Evolutionary conservation across 805 yeast species (phyloP).

Genomic region (Saccharomyces eubayanus): DNA sequence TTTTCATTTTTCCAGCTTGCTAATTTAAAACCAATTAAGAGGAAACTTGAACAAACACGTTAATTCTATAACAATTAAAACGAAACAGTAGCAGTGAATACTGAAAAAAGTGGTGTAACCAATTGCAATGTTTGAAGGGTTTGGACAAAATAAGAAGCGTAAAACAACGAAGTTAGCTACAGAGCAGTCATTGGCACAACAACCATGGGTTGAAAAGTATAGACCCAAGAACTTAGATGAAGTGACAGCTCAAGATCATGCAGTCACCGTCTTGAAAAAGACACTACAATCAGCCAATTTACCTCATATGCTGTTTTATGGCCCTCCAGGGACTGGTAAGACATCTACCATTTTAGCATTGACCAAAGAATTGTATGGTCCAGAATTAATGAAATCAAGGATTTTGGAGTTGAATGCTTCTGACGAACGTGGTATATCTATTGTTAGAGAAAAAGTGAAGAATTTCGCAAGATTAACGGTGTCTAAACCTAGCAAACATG

Average conservation of each 20-base stretch:
- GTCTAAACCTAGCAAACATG: constrained; percentile 68
- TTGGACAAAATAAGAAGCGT: constrained; percentile 25
- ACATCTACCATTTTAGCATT: constrained; percentile 82
- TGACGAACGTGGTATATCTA: constrained; percentile 84
- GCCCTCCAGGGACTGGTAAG: constrained; percentile 92
- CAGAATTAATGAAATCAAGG: constrained; percentile 54
- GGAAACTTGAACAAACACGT: not conserved
- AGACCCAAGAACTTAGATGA: constrained; percentile 85
- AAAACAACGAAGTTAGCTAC: constrained; percentile 11
- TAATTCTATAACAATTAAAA: not conserved
- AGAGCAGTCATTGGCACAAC: constrained; percentile 24
- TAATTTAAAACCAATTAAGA: not conserved
- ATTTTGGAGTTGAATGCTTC: constrained; percentile 83
- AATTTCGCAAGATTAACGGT: constrained; percentile 80
- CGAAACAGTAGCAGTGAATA: not conserved
- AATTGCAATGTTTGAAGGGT: constrained; percentile 13
- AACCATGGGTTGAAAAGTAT: constrained; percentile 91
- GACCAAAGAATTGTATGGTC: constrained; percentile 74
- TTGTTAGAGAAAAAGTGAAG: constrained; percentile 78
- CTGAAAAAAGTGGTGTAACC: not conserved
- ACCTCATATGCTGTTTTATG: constrained; percentile 88
- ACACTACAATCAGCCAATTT: constrained; percentile 73
- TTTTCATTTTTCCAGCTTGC: not conserved
- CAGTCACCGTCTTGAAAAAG: constrained; percentile 72
- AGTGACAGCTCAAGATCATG: constrained; percentile 85